Evolutionary conservation across 768 basidiomycete species (phyloP).

Genomic region (Termitomyces sp.): DNA sequence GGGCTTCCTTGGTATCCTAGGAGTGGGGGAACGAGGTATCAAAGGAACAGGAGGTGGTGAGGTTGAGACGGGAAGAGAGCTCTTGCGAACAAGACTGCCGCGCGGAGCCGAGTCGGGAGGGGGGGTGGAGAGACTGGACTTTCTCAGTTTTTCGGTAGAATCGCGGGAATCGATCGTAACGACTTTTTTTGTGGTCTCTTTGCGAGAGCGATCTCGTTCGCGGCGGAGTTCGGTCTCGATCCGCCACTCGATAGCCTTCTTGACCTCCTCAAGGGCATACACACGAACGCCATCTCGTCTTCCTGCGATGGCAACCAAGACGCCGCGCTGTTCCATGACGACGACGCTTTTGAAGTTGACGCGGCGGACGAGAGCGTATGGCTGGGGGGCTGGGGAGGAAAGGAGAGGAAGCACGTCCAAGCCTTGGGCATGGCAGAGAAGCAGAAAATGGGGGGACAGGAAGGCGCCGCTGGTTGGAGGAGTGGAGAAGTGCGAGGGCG

Average conservation of each 20-base stretch:
- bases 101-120: conserved; percentile 28
- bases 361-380: conserved; percentile 77
- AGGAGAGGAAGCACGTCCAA: conserved; percentile 78
- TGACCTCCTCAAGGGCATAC: conserved; percentile 83
- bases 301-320: conserved; percentile 86
- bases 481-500: conserved; percentile 72
- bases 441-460: conserved; percentile 72
- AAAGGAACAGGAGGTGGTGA: conserved; percentile 28
- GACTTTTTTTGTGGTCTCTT: conserved; percentile 60
- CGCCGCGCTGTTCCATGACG: conserved; percentile 88
- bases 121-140: conserved; percentile 33
- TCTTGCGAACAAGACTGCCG: conserved; percentile 32
- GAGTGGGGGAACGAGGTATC: conserved; percentile 39
- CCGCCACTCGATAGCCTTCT: conserved; percentile 83
- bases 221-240: conserved; percentile 74
- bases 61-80: conserved; percentile 26
- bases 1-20: conserved; percentile 27
- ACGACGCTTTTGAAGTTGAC: conserved; percentile 85
- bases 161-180: conserved; percentile 31
- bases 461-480: conserved; percentile 79
- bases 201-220: conserved; percentile 66
- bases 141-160: conserved; percentile 41
- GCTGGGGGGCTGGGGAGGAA: conserved; percentile 68
- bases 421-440: conserved; percentile 83
- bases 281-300: conserved; percentile 83